Evolutionary conservation across 306 rosid species (phyloP), one percentile per base, ranked within the genome.

Genomic region (apple (Malus domestica)): DNA sequence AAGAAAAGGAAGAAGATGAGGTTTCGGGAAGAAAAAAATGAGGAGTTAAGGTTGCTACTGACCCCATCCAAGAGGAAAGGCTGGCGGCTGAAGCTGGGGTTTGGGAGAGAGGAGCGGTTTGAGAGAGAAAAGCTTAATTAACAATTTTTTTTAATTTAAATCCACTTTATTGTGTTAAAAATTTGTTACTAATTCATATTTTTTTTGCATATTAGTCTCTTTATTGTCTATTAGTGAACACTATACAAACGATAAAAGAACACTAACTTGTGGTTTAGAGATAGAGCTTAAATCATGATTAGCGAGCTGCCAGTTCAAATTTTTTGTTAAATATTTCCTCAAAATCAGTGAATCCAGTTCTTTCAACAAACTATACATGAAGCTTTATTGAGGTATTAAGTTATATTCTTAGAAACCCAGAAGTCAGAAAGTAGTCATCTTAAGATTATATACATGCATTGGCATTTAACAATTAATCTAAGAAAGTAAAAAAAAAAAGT

Each of bases 381-480:
- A 42, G 33, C 20, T 57, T 72, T n/a, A 7, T 22, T 16, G 25
- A 23, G 57, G 27, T 15, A 72, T 2, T 15, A 27, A 58, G 77
- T 59, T 73, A 20, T 18, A 30, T 63, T 7, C 22, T 64, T 64
- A 9, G 15, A 62, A 73, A 73, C 68, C 42, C 4, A 40, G 58
- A 73, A 73, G 3, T 59, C 57, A 44, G 59, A 74, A 62, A 27
- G 70, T 62, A 46, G 22, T 16, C 32, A 45, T 29, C 69, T 27
- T 6, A 29, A 22, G 51, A 7, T 49, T 12, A 38, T 46, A 65
- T 84, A 80, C 81, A 81, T 66, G 76, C 82, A 81, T 75, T 77
- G 70, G 19, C 55, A 74, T 51, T 66, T 74, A 57, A 75, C 61
- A 19, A 82, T 4, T 14, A 18, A 18, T 67, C 44, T 70, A 71